Evolutionary conservation across 306 rosid species (phyloP).

Genomic region (Ormosia semicastrata): DNA sequence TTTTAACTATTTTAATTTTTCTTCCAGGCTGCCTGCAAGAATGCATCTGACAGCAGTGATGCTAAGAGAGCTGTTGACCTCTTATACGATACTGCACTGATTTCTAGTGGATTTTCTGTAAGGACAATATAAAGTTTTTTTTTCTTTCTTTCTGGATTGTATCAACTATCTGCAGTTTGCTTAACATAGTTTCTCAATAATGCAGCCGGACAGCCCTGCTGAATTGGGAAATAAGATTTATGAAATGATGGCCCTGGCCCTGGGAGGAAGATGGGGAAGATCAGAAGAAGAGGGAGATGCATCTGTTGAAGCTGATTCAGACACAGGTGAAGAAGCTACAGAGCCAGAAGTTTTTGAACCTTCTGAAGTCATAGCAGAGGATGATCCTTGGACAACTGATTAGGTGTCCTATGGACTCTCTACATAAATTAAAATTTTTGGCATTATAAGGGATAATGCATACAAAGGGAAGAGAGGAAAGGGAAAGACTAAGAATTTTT

Average conservation of each 20-base stretch:
- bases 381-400: conserved; percentile 89
- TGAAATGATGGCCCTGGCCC: conserved; percentile 95
- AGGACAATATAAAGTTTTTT: not conserved
- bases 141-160: too few relatives aligned
- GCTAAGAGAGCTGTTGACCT: conserved; percentile 92
- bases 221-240: conserved; percentile 91
- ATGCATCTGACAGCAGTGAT: conserved; percentile 75
- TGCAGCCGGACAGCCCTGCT: conserved; percentile 98
- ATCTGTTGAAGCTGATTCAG: conserved; percentile 36
- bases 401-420: conserved; percentile 13
- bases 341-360: conserved; percentile 78
- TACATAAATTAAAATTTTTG: conserved; percentile 19
- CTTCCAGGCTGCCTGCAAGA: conserved; percentile 92
- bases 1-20: conserved; percentile 1
- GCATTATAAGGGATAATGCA: conserved; percentile 30
- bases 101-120: conserved; percentile 97
- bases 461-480: not conserved
- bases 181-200: not conserved
- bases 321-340: conserved; percentile 36
- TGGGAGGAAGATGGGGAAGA: conserved; percentile 99
- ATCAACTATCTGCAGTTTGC: not conserved
- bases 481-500: not conserved
- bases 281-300: conserved; percentile 51
- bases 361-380: conserved; percentile 82
- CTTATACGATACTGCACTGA: conserved; percentile 83